Evolutionary conservation across 768 basidiomycete genomes (phyloP).

Genomic region (Phylloporus sp.): DNA sequence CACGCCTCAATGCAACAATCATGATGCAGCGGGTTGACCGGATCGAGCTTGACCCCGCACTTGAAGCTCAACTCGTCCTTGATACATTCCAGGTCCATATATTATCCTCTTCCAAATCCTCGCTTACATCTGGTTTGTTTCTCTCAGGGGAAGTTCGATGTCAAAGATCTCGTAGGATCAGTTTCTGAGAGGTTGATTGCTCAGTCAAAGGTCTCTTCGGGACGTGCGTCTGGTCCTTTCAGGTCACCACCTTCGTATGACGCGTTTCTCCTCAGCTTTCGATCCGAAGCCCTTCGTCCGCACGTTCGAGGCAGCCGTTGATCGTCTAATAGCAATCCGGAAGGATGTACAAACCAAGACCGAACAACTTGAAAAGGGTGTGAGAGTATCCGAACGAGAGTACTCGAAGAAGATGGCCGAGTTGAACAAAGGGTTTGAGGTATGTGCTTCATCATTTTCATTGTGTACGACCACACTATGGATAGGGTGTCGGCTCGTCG

Average conservation of each 20-base stretch:
- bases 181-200: conserved; percentile 86
- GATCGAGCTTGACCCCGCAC: conserved; percentile 45
- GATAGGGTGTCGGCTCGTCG: conserved; percentile 79
- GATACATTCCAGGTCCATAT: conserved; percentile 50
- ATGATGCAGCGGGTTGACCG: conserved; percentile 23
- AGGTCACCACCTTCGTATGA: conserved; percentile 1
- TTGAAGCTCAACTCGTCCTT: conserved; percentile 51
- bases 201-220: conserved; percentile 78
- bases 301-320: conserved; percentile 89
- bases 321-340: conserved; percentile 79
- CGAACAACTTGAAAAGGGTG: conserved; percentile 89
- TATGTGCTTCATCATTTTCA: conserved; percentile 33
- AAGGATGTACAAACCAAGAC: conserved; percentile 89
- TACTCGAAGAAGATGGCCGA: conserved; percentile 95
- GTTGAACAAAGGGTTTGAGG: conserved; percentile 91
- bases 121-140: conserved; percentile 26
- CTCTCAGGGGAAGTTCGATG: conserved; percentile 80
- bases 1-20: conserved; percentile 11
- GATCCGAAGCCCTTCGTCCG: conserved; percentile 90
- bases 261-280: conserved; percentile 56
- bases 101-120: neutral
- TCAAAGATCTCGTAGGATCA: conserved; percentile 82
- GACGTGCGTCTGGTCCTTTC: conserved; percentile 54
- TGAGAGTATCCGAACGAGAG: conserved; percentile 83
- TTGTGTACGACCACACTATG: neutral